phyloP scores from a whole-genome alignment of 768 basidiomycete species.

The Tricholoma saponaceum region DNA sequence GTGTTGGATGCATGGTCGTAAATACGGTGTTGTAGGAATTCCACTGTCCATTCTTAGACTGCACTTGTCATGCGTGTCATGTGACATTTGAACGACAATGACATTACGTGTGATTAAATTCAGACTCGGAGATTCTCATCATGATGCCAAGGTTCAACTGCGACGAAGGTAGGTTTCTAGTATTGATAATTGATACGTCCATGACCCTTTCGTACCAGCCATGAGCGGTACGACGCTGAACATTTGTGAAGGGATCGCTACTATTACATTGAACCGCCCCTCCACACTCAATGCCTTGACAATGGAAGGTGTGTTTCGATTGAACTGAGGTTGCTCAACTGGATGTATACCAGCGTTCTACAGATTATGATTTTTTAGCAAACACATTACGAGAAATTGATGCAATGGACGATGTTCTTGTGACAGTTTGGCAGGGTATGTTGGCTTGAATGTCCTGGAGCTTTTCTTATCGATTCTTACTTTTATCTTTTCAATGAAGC shows the following conservation, averaged over 20 bases:
- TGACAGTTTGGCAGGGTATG: slow-evolving; percentile 66
- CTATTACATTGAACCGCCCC: slow-evolving; percentile 64
- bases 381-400: slow-evolving; percentile 56
- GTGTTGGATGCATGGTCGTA: slow-evolving; percentile 27
- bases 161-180: neutral
- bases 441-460: neutral
- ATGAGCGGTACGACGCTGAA: slow-evolving; percentile 47
- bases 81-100: too few relatives aligned
- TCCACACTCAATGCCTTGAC: slow-evolving; percentile 58
- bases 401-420: slow-evolving; percentile 53
- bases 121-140: too few relatives aligned
- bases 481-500: slow-evolving; percentile 30
- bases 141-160: too few relatives aligned
- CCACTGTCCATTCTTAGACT: too few relatives aligned
- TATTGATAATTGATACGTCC: neutral
- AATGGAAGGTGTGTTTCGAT: slow-evolving; percentile 35
- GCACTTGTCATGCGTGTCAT: too few relatives aligned
- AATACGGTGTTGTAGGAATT: neutral
- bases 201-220: neutral
- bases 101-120: neutral
- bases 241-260: slow-evolving; percentile 57
- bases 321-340: neutral
- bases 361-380: slow-evolving; percentile 64
- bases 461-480: neutral
- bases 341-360: neutral